phyloP scores from a whole-genome alignment of 1,139 yeast genomes.

The Yamadazyma sp. region DNA sequence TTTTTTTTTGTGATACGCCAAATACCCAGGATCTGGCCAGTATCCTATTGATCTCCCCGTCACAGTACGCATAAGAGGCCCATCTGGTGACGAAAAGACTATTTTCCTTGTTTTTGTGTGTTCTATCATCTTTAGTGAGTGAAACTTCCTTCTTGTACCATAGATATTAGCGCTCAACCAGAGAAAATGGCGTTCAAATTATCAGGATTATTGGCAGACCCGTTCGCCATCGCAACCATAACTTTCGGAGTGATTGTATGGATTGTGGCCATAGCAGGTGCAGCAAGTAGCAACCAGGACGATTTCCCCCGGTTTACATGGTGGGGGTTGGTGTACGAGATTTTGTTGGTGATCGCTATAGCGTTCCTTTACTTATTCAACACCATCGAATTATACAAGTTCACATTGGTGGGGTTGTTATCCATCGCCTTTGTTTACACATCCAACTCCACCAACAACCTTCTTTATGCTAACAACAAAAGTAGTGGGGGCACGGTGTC shows the following conservation, averaged over 20 bases:
- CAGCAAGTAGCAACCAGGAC: conserved; percentile 40
- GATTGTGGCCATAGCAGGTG: conserved; percentile 85
- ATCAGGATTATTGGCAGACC: conserved; percentile 62
- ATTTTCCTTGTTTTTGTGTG: neutral
- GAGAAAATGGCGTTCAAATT: conserved; percentile 37
- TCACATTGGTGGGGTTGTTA: conserved; percentile 56
- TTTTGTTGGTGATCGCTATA: conserved; percentile 57
- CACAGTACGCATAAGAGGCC: too few relatives aligned
- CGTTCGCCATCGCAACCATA: conserved; percentile 68
- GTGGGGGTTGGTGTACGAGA: conserved; percentile 95
- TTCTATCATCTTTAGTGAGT: neutral
- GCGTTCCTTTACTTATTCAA: conserved; percentile 65
- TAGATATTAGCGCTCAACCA: neutral
- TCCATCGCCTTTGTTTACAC: conserved; percentile 76
- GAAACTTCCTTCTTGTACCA: conserved; percentile 1
- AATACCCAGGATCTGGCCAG: too few relatives aligned
- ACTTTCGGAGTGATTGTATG: conserved; percentile 67
- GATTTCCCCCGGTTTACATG: conserved; percentile 81
- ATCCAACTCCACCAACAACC: conserved; percentile 76
- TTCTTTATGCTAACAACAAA: conserved; percentile 61
- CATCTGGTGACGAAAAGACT: too few relatives aligned
- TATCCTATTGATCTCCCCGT: neutral
- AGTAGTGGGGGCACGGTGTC: conserved; percentile 43
- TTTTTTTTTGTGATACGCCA: neutral
- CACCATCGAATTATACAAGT: conserved; percentile 69